phyloP scores from a whole-genome alignment of 306 rosid genomes.

The Potentilla sterilis region DNA sequence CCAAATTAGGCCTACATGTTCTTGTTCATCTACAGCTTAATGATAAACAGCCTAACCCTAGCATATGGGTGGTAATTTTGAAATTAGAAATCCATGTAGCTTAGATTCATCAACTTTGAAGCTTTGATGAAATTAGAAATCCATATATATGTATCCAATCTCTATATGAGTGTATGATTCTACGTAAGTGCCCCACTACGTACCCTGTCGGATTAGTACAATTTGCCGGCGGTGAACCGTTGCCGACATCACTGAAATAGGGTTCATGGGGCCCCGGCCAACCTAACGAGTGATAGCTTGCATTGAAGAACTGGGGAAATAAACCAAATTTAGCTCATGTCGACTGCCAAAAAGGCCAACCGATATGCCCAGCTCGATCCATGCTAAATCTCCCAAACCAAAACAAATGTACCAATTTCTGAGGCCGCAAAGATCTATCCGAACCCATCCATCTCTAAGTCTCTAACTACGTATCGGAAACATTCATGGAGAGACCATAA shows the following conservation, averaged over 20 bases:
- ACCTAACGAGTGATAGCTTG: background rate
- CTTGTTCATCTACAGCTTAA: too few species aligned
- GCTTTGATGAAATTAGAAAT: too few species aligned
- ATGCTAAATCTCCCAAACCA: background rate
- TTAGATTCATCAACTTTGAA: background rate
- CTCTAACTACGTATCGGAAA: background rate
- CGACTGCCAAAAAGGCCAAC: background rate
- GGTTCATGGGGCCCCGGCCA: background rate
- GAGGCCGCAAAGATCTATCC: background rate
- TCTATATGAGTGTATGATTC: background rate
- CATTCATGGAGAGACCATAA: too few species aligned
- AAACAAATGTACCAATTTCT: background rate
- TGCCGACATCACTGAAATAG: constrained; percentile 10
- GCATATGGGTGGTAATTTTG: too few species aligned
- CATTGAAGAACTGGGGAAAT: background rate
- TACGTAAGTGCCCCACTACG: background rate
- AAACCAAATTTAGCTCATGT: background rate
- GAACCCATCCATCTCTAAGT: background rate
- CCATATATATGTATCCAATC: background rate
- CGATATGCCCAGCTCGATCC: background rate
- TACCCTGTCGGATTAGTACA: background rate
- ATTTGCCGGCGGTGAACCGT: background rate
- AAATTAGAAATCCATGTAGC: too few species aligned
- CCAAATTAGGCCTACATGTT: too few species aligned
- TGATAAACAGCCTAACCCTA: too few species aligned